Evolutionary conservation across 148 eudicot species (phyloP).

Genomic region (Vaccinium myrtillus): DNA sequence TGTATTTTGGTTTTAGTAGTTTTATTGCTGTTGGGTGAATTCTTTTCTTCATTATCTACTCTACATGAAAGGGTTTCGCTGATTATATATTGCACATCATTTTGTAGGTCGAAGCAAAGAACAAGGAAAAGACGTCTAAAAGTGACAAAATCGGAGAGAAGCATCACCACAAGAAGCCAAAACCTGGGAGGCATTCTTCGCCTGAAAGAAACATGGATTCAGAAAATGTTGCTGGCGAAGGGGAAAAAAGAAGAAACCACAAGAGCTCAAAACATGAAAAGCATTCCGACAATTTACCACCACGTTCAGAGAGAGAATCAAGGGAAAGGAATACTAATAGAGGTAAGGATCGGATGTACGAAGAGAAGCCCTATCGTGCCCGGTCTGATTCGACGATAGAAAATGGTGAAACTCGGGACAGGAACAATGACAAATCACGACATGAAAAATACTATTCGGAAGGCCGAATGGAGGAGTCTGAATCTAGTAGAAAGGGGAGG

Average conservation of each 20-base stretch:
- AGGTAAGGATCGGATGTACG: constrained; percentile 19
- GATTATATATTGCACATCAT: neutral
- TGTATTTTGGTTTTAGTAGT: neutral
- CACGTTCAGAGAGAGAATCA: constrained; percentile 37
- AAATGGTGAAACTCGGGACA: constrained; percentile 11
- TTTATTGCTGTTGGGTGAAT: neutral
- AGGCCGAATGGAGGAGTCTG: constrained; percentile 26
- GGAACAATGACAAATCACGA: constrained; percentile 27
- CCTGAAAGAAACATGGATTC: constrained; percentile 41
- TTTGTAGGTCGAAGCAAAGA: constrained; percentile 66
- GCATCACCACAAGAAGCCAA: constrained; percentile 44
- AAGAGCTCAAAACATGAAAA: constrained; percentile 30
- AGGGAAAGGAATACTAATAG: constrained; percentile 28
- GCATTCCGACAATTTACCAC: constrained; percentile 22
- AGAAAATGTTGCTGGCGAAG: constrained; percentile 34
- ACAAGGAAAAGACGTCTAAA: constrained; percentile 43
- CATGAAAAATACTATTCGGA: constrained; percentile 21
- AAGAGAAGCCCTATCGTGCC: constrained; percentile 30
- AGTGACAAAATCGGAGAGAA: constrained; percentile 40
- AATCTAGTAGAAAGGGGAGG: constrained; percentile 24
- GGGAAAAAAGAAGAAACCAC: constrained; percentile 34
- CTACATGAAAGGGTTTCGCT: neutral
- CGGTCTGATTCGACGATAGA: constrained; percentile 1
- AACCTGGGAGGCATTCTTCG: constrained; percentile 53
- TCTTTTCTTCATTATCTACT: neutral